Evolutionary conservation across 495 filamentous ascomycete species (phyloP), one percentile per base, ranked within the genome.

Genomic region (Entonaema liquescens): DNA sequence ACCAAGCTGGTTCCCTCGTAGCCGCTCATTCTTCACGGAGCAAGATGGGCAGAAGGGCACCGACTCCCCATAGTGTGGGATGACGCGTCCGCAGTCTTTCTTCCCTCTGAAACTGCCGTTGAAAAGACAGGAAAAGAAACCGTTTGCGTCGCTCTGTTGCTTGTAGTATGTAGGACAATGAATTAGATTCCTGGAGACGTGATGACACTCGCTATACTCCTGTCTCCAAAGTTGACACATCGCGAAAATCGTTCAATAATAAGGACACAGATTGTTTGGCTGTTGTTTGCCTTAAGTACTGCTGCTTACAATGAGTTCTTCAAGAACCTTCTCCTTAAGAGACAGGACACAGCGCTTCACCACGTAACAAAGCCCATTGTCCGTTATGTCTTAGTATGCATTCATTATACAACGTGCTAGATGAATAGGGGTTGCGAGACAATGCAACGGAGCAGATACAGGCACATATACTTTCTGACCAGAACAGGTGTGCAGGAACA

Each of bases 81-180:
- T 28, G 11, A 77, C 52, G 44, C 58, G 68, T 5, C 68, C 71
- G 53, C 75, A 77, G 38, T 74, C n/a, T 47, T 68, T 67, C 54
- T 36, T 72, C 3, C 66, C 49, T 60, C 23, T 66, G 11, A 38
- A 4, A 17, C 9, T 52, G 1, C 65, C n/a, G 29, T 19, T 25
- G 15, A 65, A 67, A 33, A 63, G 59, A 9, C 67, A 25, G 0
- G 68, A 63, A 13, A 77, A 17, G n/a, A 76, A 62, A 1, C 65
- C 58, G 25, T 42, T 70, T 2, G 71, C 50, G 4, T 42, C 52
- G 19, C 35, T 35, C 59, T 74, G 65, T 29, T 74, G 62, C 26
- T 74, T 74, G n/a, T 72, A 33, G 44, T 74, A 55, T 25, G 68
- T 67, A 5, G 73, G 75, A 33, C 73, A 77, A n/a, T 68, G 58